These are phyloP conservation scores for Jacaranda mimosifolia DNA, from an alignment of 257 asterid species.

Conservation along the genomic window DNA sequence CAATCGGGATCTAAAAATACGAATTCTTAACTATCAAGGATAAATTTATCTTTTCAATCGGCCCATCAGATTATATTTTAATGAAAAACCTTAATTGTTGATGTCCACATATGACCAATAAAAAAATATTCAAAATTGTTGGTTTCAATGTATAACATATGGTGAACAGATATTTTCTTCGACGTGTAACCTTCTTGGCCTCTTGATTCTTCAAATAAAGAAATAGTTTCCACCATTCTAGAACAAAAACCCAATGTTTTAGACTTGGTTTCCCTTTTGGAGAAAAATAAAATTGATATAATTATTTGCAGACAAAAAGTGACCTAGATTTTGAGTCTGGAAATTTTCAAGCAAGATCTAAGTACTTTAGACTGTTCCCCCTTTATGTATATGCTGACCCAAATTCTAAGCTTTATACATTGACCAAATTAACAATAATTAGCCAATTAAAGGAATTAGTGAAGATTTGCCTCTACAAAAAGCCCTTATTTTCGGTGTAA, in stretches of 20 bases:
- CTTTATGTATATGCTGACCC: constrained; percentile 11
- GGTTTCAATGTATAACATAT: neutral
- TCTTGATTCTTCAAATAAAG: neutral
- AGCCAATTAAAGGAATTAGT: neutral
- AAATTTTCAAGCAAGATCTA: constrained; percentile 29
- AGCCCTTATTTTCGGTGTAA: constrained; percentile 21
- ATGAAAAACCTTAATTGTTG: constrained; percentile 9
- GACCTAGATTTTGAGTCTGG: constrained; percentile 39
- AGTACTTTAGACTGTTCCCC: constrained; percentile 6
- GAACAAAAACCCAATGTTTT: neutral
- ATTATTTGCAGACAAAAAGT: constrained; percentile 39
- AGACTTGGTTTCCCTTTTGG: neutral
- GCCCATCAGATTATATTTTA: neutral
- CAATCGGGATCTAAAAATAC: too few relatives aligned
- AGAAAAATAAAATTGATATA: neutral
- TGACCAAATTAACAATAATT: constrained; percentile 13
- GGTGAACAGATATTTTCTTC: neutral
- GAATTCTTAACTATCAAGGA: too few relatives aligned
- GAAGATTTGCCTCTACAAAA: constrained; percentile 21
- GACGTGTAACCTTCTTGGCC: constrained; percentile 28
- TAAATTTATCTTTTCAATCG: too few relatives aligned
- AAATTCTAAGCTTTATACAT: neutral
- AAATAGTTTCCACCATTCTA: neutral
- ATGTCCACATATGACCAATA: neutral
- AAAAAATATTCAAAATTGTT: neutral